Conservation (phyloP, 139 green algal species). For the Asterochloris erici region DNA sequence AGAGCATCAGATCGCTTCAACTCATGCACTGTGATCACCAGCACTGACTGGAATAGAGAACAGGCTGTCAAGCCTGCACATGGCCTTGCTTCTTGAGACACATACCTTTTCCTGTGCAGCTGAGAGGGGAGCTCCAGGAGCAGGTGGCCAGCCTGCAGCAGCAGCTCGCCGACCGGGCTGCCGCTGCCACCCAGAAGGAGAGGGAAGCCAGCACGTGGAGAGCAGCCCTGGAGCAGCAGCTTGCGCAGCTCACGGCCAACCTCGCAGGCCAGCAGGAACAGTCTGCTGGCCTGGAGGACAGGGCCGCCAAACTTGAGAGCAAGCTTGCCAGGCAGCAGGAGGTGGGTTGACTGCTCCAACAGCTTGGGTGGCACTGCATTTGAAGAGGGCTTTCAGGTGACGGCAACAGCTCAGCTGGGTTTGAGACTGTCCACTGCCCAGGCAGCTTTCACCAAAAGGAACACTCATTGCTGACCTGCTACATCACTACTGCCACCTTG, state of each 20-base stretch:
- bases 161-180: constrained; percentile 4
- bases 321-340: constrained; percentile 8
- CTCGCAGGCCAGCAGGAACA: background rate
- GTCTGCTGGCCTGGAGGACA: constrained; percentile 1
- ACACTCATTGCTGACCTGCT: too few species aligned
- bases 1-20: too few species aligned
- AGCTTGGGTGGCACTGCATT: background rate
- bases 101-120: background rate
- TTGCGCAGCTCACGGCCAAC: constrained; percentile 4
- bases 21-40: too few species aligned
- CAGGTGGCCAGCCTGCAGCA: constrained; percentile 9
- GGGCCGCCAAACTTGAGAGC: background rate
- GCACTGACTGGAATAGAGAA: too few species aligned
- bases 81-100: too few species aligned
- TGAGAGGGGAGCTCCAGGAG: constrained; percentile 19
- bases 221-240: constrained; percentile 8
- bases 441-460: too few species aligned
- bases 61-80: too few species aligned
- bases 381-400: background rate
- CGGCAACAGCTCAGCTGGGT: background rate
- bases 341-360: background rate
- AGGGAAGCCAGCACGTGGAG: constrained; percentile 3
- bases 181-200: background rate
- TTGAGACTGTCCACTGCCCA: too few species aligned
- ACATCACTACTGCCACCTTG: too few species aligned